Conservation (phyloP, 306 rosid species). For the Clitoria ternatea region DNA sequence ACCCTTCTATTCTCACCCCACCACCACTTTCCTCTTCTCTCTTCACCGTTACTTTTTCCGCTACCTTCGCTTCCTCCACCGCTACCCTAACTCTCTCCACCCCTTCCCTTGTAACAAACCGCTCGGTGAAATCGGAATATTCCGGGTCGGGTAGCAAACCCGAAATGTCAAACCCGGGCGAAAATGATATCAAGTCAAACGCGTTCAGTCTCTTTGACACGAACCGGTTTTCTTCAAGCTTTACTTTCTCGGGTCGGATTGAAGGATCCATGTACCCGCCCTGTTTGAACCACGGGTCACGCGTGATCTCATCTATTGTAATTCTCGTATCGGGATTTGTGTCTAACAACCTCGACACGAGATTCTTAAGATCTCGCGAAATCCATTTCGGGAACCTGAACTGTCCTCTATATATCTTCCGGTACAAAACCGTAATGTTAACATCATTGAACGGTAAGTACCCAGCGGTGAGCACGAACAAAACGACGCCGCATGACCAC, state of each 20-base stretch:
- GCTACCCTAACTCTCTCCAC: conserved; percentile 31
- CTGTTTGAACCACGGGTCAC: conserved; percentile 51
- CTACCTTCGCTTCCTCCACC: conserved; percentile 32
- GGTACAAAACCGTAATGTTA: conserved; percentile 49
- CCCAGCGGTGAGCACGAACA: conserved; percentile 53
- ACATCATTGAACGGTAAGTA: conserved; percentile 61
- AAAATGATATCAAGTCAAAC: conserved; percentile 59
- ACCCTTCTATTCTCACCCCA: conserved; percentile 44
- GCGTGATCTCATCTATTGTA: conserved; percentile 45
- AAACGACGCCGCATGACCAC: conserved; percentile 70
- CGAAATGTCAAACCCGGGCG: conserved; percentile 53
- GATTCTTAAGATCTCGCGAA: conserved; percentile 33
- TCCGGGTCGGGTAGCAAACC: conserved; percentile 36
- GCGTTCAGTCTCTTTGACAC: conserved; percentile 41
- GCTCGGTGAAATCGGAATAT: conserved; percentile 31
- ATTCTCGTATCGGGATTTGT: conserved; percentile 51
- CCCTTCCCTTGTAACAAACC: conserved; percentile 45
- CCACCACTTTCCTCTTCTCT: conserved; percentile 33
- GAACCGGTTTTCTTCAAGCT: not conserved
- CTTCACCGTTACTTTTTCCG: conserved; percentile 30
- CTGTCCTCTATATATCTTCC: conserved; percentile 58
- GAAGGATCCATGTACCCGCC: conserved; percentile 35
- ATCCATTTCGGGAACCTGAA: conserved; percentile 61
- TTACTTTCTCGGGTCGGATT: conserved; percentile 18
- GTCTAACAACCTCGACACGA: conserved; percentile 54